phyloP scores from a whole-genome alignment of 257 asterid species.

The Paulownia fortunei region DNA sequence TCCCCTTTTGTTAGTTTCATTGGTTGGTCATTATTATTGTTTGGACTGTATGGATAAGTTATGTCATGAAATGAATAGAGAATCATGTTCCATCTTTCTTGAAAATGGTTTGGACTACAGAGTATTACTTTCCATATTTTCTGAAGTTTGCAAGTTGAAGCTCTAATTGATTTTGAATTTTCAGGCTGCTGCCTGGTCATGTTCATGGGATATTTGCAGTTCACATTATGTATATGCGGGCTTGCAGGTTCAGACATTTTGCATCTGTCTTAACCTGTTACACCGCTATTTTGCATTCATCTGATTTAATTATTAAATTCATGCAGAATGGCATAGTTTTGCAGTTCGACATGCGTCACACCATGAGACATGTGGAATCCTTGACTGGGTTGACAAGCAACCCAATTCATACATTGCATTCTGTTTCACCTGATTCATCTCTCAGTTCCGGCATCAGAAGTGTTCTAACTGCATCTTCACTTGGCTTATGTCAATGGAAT shows the following conservation, averaged over 20 bases:
- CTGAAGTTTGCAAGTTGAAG: slow-evolving; percentile 8
- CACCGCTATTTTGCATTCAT: background rate
- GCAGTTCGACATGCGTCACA: slow-evolving; percentile 88
- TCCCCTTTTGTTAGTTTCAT: no score
- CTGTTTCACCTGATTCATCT: slow-evolving; percentile 56
- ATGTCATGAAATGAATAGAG: no score
- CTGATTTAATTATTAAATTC: slow-evolving; percentile 24
- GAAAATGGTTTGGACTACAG: no score
- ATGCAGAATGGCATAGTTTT: slow-evolving; percentile 77
- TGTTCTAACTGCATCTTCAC: slow-evolving; percentile 86
- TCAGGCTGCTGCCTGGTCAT: slow-evolving; percentile 95
- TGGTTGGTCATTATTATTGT: no score
- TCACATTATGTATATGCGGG: slow-evolving; percentile 80
- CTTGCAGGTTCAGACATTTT: slow-evolving; percentile 67
- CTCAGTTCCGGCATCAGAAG: slow-evolving; percentile 50
- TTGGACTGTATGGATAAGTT: no score
- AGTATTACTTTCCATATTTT: background rate
- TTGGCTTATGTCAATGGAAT: slow-evolving; percentile 86
- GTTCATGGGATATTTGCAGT: slow-evolving; percentile 78
- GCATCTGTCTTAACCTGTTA: slow-evolving; percentile 18
- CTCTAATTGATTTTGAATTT: slow-evolving; percentile 27
- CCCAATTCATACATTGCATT: slow-evolving; percentile 71
- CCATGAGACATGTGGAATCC: slow-evolving; percentile 67
- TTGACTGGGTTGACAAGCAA: slow-evolving; percentile 60
- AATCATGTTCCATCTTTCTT: no score